Evolutionary conservation across 257 asterid species (phyloP).

Genomic region (Nicotiana otophora): DNA sequence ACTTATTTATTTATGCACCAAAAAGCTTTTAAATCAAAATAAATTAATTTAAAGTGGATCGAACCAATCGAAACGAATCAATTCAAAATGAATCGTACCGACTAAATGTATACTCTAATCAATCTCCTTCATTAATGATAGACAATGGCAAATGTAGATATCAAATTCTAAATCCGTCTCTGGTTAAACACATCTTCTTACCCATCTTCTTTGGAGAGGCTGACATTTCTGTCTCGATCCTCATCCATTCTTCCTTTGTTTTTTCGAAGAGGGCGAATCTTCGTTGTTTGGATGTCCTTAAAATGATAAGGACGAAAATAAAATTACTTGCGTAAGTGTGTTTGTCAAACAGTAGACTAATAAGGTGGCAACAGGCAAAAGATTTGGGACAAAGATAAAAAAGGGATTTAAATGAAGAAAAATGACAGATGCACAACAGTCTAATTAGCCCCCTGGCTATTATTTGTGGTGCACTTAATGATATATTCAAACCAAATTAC

Average conservation of each 20-base stretch:
- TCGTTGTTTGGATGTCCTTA: background rate
- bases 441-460: background rate
- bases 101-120: no score
- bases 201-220: no score
- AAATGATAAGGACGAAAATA: background rate
- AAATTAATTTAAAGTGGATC: no score
- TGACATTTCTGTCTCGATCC: background rate
- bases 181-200: no score
- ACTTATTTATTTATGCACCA: no score
- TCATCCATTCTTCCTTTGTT: background rate
- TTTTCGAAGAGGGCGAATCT: no score
- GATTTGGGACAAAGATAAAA: background rate
- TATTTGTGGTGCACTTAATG: background rate
- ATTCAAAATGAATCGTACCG: no score
- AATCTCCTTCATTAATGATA: no score
- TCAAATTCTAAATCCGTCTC: no score
- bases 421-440: background rate
- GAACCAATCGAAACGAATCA: no score
- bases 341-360: background rate
- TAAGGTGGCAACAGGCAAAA: background rate
- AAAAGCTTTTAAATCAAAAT: no score
- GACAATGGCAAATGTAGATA: no score
- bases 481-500: background rate
- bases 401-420: background rate
- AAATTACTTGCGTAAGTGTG: background rate